Evolutionary conservation across 2,329 filamentous ascomycete genomes (phyloP).

Genomic region (Didymella sp.): DNA sequence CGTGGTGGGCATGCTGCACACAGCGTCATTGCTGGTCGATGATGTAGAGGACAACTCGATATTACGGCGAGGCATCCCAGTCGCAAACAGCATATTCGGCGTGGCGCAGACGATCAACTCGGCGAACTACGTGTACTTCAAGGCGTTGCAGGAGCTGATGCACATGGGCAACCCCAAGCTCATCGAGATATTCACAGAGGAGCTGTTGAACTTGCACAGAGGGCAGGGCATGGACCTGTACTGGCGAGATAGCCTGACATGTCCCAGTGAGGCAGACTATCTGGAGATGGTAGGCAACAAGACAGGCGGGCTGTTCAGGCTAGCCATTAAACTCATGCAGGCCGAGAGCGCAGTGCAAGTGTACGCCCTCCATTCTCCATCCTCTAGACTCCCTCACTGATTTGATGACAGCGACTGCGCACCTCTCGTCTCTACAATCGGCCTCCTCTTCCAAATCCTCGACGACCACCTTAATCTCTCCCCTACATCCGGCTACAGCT

Average conservation of each 20-base stretch:
- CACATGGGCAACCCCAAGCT: conserved; percentile 72
- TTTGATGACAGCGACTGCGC: conserved; percentile 68
- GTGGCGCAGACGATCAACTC: conserved; percentile 89
- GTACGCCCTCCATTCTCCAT: conserved; percentile 36
- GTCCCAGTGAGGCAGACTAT: conserved; percentile 86
- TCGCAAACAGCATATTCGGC: conserved; percentile 84
- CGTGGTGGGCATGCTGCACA: conserved; percentile 85
- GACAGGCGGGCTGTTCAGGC: conserved; percentile 83
- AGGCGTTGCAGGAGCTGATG: conserved; percentile 75
- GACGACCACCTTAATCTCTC: conserved; percentile 92
- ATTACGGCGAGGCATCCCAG: conserved; percentile 78
- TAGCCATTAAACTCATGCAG: conserved; percentile 89
- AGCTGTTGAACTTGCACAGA: conserved; percentile 82
- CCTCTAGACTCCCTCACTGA: background rate
- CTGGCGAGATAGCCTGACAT: conserved; percentile 85
- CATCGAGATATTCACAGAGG: conserved; percentile 77
- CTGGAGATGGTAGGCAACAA: conserved; percentile 95
- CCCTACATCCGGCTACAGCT: conserved; percentile 66
- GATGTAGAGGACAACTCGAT: conserved; percentile 85
- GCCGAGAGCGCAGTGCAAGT: conserved; percentile 65
- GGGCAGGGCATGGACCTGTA: conserved; percentile 92
- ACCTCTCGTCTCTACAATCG: conserved; percentile 83
- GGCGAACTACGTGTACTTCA: conserved; percentile 89
- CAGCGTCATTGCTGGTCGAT: conserved; percentile 81
- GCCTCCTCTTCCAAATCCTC: conserved; percentile 87